A percentile compares a stretch with the other conserved stretches of the same genome.
Evolutionary conservation across 176 grass and related monocot genomes (phyloP).

Genomic region (Oryza glaberrima): DNA sequence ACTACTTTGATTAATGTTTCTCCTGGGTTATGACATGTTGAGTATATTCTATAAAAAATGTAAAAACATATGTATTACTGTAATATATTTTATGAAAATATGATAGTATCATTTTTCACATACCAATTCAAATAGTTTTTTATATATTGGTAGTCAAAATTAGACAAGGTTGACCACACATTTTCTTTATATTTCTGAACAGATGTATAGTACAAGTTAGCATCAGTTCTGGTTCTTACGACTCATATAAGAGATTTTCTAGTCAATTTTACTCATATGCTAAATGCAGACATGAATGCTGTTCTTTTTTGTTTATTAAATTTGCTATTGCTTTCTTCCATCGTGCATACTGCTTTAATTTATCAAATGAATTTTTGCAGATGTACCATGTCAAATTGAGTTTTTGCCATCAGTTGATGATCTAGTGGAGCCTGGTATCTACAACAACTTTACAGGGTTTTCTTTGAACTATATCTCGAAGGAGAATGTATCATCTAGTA

Average conservation of each 20-base stretch:
- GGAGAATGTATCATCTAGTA: constrained; percentile 38
- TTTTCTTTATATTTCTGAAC: neutral
- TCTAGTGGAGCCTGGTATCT: constrained; percentile 57
- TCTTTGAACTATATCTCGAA: constrained; percentile 65
- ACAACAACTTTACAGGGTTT: constrained; percentile 73
- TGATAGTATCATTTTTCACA: neutral
- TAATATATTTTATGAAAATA: neutral
- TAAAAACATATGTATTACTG: no score
- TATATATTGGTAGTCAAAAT: neutral
- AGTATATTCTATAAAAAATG: neutral
- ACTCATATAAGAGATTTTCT: neutral
- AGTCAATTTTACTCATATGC: constrained; percentile 14
- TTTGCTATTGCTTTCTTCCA: neutral
- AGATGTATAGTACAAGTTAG: neutral
- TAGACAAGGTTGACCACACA: neutral
- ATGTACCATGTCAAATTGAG: constrained; percentile 73
- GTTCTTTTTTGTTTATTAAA: neutral
- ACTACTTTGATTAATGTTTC: constrained; percentile 13
- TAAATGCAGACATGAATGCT: constrained; percentile 6
- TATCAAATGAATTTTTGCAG: constrained; percentile 57
- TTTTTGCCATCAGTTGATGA: constrained; percentile 63
- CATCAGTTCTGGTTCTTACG: neutral
- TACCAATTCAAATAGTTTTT: neutral
- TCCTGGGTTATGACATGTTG: neutral
- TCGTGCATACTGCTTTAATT: constrained; percentile 10